These are phyloP conservation scores for Selenicereus undatus DNA, from an alignment of 148 eudicot genomes.

Conservation along the genomic window DNA sequence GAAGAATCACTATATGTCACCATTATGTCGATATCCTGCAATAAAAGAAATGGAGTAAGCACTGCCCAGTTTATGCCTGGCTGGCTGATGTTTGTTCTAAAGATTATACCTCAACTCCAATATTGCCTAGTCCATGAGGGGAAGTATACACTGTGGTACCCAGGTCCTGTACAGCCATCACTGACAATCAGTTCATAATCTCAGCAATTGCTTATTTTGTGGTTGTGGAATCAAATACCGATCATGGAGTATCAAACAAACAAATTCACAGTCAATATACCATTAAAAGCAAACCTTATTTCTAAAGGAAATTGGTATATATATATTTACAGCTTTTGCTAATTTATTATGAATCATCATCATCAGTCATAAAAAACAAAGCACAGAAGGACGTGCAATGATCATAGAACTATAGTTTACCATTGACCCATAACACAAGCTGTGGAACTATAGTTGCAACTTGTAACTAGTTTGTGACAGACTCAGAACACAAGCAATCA, in stretches of 20 bases:
- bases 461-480: not conserved
- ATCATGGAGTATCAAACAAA: not conserved
- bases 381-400: not conserved
- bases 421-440: not conserved
- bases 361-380: not conserved
- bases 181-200: conserved; percentile 12
- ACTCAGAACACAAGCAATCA: not conserved
- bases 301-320: not conserved
- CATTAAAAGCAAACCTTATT: not conserved
- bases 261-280: not conserved
- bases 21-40: conserved; percentile 90
- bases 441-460: not conserved
- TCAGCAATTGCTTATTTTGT: not conserved
- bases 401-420: not conserved
- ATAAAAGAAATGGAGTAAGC: conserved; percentile 27
- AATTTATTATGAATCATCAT: not conserved
- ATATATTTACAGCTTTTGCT: not conserved
- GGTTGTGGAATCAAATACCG: not conserved
- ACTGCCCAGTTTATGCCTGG: conserved; percentile 18
- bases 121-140: conserved; percentile 35
- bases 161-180: conserved; percentile 43
- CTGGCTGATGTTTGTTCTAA: conserved; percentile 16
- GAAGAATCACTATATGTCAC: conserved; percentile 84
- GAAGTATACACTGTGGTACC: conserved; percentile 22
- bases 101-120: conserved; percentile 56